Evolutionary conservation across 805 yeast genomes (phyloP), one percentile per base, ranked within the genome.

Genomic region (Yamadazyma olivae): DNA sequence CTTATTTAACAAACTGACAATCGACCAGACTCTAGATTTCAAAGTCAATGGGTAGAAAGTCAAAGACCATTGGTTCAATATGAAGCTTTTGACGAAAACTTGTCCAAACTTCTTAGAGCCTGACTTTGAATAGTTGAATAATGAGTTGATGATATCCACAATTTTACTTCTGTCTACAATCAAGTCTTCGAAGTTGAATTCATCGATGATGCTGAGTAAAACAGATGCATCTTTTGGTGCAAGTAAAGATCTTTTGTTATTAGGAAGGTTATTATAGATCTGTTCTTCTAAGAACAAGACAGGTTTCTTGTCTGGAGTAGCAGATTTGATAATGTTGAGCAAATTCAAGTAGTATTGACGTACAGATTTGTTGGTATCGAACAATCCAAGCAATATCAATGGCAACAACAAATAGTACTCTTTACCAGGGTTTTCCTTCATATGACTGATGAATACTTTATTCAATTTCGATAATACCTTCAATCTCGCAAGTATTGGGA

Each of bases 31-130:
- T 19, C 66, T 61, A 28, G 65, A 57, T 51, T 88, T 84, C 16
- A 86, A 66, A 15, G 60, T 70, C 14, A 67, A 41, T 5, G 70
- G 59, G 45, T 49, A 56, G 16, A 38, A 39, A 7, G 54, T 33
- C 24, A 61, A 46, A 1, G 69, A 54, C 50, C 86, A 83, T 56
- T 88, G 93, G 38, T 82, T 78, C 14, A 83, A 76, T 49, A 87
- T 68, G 45, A 81, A 84, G 0, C 89, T 74, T 39, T 58, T 57
- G 36, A 81, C 56, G 30, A 74, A 67, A 5, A 82, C 61, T 38
- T 75, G 72, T 12, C 81, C 82, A 28, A 74, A 53, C 40, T 74
- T 78, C 52, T 81, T 80, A 17, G 64, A 66, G 28, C 68, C 64
- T 3, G 74, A 49, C 44, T 43, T 59, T 40, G 36, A 68, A 54